Conservation (phyloP, 768 basidiomycete genomes). For the Suillus paluster region DNA sequence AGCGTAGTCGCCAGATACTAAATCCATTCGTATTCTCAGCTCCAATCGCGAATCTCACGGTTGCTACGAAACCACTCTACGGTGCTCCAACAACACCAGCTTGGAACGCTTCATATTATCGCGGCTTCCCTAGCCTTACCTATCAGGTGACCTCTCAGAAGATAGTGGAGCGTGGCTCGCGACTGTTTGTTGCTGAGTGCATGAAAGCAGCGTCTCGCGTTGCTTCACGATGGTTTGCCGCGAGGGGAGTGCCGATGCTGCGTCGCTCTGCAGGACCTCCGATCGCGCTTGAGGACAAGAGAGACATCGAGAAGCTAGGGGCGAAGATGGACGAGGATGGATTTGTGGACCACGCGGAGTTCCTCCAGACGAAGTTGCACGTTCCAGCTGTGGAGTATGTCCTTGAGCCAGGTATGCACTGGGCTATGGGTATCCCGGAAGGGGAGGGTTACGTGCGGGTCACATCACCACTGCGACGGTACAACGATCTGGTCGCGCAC, state of each 20-base stretch:
- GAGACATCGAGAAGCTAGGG: constrained; percentile 49
- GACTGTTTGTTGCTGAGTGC: constrained; percentile 69
- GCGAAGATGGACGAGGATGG: constrained; percentile 50
- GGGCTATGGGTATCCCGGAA: constrained; percentile 65
- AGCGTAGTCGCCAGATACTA: constrained; percentile 23
- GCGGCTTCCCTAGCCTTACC: constrained; percentile 54
- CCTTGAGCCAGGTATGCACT: constrained; percentile 65
- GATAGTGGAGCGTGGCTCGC: constrained; percentile 44
- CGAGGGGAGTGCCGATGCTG: constrained; percentile 62
- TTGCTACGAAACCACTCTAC: constrained; percentile 33
- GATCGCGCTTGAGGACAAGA: constrained; percentile 32
- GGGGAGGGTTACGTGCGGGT: constrained; percentile 82
- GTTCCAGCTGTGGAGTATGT: constrained; percentile 47
- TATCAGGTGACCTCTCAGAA: constrained; percentile 46
- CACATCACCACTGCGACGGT: constrained; percentile 90
- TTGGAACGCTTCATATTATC: constrained; percentile 36
- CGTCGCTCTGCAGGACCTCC: constrained; percentile 54
- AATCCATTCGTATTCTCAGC: constrained; percentile 31
- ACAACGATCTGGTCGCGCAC: constrained; percentile 78
- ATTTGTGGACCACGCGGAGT: constrained; percentile 44
- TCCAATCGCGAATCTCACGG: constrained; percentile 30
- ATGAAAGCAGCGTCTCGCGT: constrained; percentile 83
- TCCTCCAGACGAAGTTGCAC: constrained; percentile 38
- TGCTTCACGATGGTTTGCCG: constrained; percentile 71
- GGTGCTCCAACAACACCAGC: constrained; percentile 33